Conservation (phyloP, 192 early-diverging fungal genomes). For the Entomortierella chlamydospora region DNA sequence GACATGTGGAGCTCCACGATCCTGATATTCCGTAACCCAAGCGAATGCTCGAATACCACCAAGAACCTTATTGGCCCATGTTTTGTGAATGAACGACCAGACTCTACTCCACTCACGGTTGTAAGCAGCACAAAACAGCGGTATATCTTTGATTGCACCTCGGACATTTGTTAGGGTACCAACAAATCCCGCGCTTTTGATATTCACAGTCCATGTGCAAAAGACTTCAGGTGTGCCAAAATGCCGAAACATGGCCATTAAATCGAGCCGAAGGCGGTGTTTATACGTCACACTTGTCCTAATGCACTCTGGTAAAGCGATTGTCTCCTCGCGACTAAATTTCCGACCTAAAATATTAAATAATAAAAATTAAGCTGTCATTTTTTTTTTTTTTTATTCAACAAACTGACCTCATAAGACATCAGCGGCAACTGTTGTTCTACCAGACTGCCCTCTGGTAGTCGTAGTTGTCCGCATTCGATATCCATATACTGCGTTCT, state of each 20-base stretch:
- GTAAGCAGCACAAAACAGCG: not conserved
- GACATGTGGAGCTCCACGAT: slow-evolving; percentile 15
- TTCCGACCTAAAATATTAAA: not conserved
- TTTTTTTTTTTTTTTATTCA: not conserved
- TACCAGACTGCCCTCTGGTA: not conserved
- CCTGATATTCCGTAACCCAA: slow-evolving; percentile 6
- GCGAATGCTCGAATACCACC: slow-evolving; percentile 1
- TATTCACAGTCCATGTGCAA: slow-evolving; percentile 9
- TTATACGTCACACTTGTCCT: not conserved
- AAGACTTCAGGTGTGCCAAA: slow-evolving; percentile 16
- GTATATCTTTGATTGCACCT: not conserved
- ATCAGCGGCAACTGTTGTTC: not conserved
- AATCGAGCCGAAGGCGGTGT: not conserved
- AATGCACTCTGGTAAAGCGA: not conserved
- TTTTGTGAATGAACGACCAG: not conserved
- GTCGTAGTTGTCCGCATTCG: not conserved
- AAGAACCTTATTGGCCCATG: not conserved
- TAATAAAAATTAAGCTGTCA: not conserved
- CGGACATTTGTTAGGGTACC: not conserved
- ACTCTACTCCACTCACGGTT: not conserved
- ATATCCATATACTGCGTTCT: not conserved
- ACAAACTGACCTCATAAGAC: slow-evolving; percentile 2
- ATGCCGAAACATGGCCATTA: slow-evolving; percentile 1
- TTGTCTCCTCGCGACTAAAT: not conserved
- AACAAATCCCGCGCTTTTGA: too few relatives aligned